A percentile compares a stretch with the other conserved stretches of the same genome.
Conservation (phyloP, 2,329 filamentous ascomycete genomes). For the Graphium sp. region DNA sequence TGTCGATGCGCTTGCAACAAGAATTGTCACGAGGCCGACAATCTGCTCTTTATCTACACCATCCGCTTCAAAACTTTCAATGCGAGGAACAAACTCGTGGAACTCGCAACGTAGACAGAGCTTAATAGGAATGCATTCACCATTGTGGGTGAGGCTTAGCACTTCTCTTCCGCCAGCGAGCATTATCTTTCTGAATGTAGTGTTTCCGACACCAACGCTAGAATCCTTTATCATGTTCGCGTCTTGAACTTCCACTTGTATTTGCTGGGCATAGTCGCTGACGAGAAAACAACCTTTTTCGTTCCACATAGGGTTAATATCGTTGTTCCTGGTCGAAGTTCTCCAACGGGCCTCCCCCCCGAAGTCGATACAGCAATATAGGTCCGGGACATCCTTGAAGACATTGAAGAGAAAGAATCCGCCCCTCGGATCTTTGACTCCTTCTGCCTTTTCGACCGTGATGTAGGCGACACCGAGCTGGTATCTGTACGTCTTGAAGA, state of each 20-base stretch:
- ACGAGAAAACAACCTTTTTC: slow-evolving; percentile 30
- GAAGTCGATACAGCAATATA: slow-evolving; percentile 23
- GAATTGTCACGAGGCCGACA: slow-evolving; percentile 21
- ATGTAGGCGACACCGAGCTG: slow-evolving; percentile 23
- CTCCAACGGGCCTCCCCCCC: slow-evolving; percentile 25
- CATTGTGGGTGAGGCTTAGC: slow-evolving; percentile 18
- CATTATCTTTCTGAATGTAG: slow-evolving; percentile 21
- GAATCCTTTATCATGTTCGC: slow-evolving; percentile 23
- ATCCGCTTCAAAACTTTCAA: slow-evolving; percentile 12
- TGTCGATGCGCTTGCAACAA: slow-evolving; percentile 21
- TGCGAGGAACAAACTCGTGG: slow-evolving; percentile 20
- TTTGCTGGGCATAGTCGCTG: slow-evolving; percentile 22
- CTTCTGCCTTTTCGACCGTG: slow-evolving; percentile 21
- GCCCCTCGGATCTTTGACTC: slow-evolving; percentile 17
- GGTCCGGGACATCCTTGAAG: slow-evolving; percentile 26
- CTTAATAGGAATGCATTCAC: slow-evolving; percentile 15
- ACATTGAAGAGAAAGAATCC: slow-evolving; percentile 22
- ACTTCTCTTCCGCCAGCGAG: slow-evolving; percentile 22
- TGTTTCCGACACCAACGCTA: slow-evolving; percentile 22
- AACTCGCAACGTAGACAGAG: slow-evolving; percentile 20
- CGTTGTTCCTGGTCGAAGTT: slow-evolving; percentile 22
- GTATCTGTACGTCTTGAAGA: slow-evolving; percentile 26
- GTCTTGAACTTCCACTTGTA: slow-evolving; percentile 23
- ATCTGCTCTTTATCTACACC: slow-evolving; percentile 14
- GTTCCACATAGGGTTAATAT: slow-evolving; percentile 24